Conservation (phyloP, 2,329 filamentous ascomycete species). For the Aureobasidium musti region DNA sequence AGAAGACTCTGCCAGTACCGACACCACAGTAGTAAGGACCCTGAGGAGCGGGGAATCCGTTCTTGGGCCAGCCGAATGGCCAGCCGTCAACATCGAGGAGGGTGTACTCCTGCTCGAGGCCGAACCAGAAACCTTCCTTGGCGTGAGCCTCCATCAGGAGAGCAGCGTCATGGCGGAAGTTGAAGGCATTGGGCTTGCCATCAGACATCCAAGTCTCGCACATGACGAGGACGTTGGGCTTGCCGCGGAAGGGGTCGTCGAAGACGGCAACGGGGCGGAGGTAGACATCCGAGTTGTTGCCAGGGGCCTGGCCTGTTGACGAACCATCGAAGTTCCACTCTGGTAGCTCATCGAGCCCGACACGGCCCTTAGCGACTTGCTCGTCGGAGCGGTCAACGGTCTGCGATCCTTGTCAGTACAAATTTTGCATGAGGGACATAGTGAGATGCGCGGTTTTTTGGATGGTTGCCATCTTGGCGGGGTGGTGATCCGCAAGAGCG, state of each 20-base stretch:
- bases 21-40: slow-evolving; percentile 99
- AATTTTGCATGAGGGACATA: slow-evolving; percentile 13
- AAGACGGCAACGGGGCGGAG: slow-evolving; percentile 86
- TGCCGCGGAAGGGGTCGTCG: slow-evolving; percentile 86
- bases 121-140: slow-evolving; percentile 90
- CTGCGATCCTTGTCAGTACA: slow-evolving; percentile 45
- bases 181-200: slow-evolving; percentile 96
- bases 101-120: slow-evolving; percentile 97
- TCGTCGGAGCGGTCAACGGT: slow-evolving; percentile 62
- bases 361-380: slow-evolving; percentile 38
- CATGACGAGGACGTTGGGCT: slow-evolving; percentile 91
- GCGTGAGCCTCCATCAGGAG: slow-evolving; percentile 88
- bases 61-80: slow-evolving; percentile 88
- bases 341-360: slow-evolving; percentile 62
- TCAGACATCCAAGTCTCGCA: slow-evolving; percentile 93
- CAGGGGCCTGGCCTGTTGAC: slow-evolving; percentile 86
- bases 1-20: slow-evolving; percentile 93
- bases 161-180: slow-evolving; percentile 89
- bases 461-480: background rate
- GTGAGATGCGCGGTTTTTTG: slow-evolving; percentile 14
- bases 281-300: slow-evolving; percentile 97
- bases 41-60: slow-evolving; percentile 88
- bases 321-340: slow-evolving; percentile 88
- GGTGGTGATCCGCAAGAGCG: background rate
- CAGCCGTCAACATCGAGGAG: slow-evolving; percentile 81